Evolutionary conservation across 2,329 filamentous ascomycete genomes (phyloP).

Genomic region (Zymoseptoria pseudotritici): DNA sequence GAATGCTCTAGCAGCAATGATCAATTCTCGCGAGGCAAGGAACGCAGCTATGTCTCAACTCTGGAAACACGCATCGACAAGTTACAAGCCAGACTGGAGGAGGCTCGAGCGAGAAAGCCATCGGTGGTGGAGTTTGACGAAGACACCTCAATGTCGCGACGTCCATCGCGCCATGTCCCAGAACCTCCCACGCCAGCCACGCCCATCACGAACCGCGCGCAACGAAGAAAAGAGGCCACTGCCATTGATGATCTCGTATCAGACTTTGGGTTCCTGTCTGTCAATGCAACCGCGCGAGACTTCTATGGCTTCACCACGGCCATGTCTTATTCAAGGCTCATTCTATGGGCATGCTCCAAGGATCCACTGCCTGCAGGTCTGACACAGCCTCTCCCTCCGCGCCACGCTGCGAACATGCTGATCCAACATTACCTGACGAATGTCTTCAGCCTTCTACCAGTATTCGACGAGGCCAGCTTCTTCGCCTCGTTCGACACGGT

Average conservation of each 20-base stretch:
- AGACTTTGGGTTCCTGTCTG: conserved; percentile 88
- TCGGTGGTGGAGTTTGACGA: conserved; percentile 60
- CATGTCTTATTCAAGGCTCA: conserved; percentile 86
- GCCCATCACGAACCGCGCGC: conserved; percentile 26
- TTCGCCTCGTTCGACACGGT: conserved; percentile 73
- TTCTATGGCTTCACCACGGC: conserved; percentile 82
- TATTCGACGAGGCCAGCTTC: conserved; percentile 72
- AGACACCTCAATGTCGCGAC: conserved; percentile 44
- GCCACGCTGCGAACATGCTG: conserved; percentile 59
- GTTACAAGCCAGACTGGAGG: conserved; percentile 65
- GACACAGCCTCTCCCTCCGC: conserved; percentile 58
- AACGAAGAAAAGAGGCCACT: conserved; percentile 59
- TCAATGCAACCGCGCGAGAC: conserved; percentile 89
- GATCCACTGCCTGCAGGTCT: conserved; percentile 59
- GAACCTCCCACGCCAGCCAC: conserved; percentile 18
- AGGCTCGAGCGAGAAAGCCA: conserved; percentile 62
- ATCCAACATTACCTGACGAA: conserved; percentile 81
- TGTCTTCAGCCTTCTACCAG: conserved; percentile 71
- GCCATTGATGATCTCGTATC: conserved; percentile 89
- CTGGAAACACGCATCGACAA: conserved; percentile 87
- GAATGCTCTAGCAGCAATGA: conserved; percentile 94
- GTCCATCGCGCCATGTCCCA: conserved; percentile 31
- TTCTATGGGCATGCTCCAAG: conserved; percentile 73
- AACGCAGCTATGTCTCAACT: conserved; percentile 91
- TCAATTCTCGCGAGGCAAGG: conserved; percentile 91